Evolutionary conservation across 2,329 filamentous ascomycete genomes (phyloP), one percentile per base, ranked within the genome.

Genomic region (Colletotrichum chrysophilum): DNA sequence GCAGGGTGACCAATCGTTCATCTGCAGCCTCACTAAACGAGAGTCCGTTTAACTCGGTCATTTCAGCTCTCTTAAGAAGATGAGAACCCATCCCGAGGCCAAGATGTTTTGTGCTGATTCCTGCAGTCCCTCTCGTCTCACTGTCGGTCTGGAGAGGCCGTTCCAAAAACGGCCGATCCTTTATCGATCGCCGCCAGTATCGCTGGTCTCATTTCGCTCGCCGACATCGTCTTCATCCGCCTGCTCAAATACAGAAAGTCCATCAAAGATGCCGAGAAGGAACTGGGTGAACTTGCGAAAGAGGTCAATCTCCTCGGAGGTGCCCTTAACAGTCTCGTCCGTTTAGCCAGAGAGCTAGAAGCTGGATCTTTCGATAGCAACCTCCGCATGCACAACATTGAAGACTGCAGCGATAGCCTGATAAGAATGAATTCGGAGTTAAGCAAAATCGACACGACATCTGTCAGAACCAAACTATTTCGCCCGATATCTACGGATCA

Each of bases 161-260:
- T 36, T 13, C 13, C 13, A 7, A 36, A 1, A 0, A 36, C 68
- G 70, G n/a, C 70, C 0, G 66, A 74, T 24, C 71, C 71, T 2
- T 26, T 74, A 14, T 65, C 38, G 7, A 70, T 74, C 18, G 60
- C 71, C 34, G 66, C 71, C 14, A 74, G 71, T 14, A 74, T 74
- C 9, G 66, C 66, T 9, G 71, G 71, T 1, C 56, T 74, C 4
- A 28, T 70, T 4, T 36, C 66, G 1, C 43, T 74, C 5, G 66
- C 71, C 6, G 71, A 74, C 8, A n/a, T 70, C 5, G 24, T 74
- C 3, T 74, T 60, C 28, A 16, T 7, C 1, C 71, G 71, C 7
- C 26, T 70, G 7, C 8, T 58, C 16, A 69, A 61, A n/a, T 74
- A 70, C 21, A 12, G 6, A 5, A 64, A 24, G 16, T 55, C 43